These are phyloP conservation scores for Eucalyptus microcorys DNA, from an alignment of 345 rosid genomes.

Conservation along the genomic window DNA sequence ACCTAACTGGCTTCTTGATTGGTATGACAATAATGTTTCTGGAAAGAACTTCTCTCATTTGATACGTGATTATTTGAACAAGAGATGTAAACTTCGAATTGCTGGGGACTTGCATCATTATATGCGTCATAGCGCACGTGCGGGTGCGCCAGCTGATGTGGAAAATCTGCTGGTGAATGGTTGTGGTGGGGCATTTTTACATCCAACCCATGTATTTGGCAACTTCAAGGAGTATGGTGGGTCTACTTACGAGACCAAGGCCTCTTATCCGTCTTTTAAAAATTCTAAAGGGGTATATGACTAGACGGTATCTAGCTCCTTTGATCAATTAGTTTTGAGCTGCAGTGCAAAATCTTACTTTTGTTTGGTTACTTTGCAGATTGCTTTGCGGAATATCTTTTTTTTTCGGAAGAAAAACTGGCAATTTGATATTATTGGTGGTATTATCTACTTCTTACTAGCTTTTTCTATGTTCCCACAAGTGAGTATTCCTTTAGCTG, in stretches of 20 bases:
- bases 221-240: constrained; percentile 51
- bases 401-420: constrained; percentile 95
- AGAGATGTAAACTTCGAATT: constrained; percentile 86
- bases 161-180: constrained; percentile 93
- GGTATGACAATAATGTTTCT: constrained; percentile 54
- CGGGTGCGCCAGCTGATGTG: constrained; percentile 58
- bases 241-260: constrained; percentile 54
- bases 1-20: constrained; percentile 98
- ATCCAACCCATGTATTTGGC: constrained; percentile 93
- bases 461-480: constrained; percentile 91
- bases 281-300: constrained; percentile 80
- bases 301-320: not conserved
- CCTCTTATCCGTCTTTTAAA: constrained; percentile 86
- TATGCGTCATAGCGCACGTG: constrained; percentile 75
- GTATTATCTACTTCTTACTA: constrained; percentile 76
- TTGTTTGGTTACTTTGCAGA: constrained; percentile 28
- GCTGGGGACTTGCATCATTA: constrained; percentile 96
- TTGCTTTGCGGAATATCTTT: constrained; percentile 92
- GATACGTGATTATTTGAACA: constrained; percentile 61
- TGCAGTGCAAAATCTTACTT: not conserved
- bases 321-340: not conserved
- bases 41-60: constrained; percentile 69
- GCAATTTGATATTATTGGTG: constrained; percentile 98
- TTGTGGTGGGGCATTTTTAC: constrained; percentile 95
- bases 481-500: constrained; percentile 28